These are phyloP conservation scores for Amphirosellinia nigrospora DNA, from an alignment of 495 filamentous ascomycete species.

Conservation along the genomic window DNA sequence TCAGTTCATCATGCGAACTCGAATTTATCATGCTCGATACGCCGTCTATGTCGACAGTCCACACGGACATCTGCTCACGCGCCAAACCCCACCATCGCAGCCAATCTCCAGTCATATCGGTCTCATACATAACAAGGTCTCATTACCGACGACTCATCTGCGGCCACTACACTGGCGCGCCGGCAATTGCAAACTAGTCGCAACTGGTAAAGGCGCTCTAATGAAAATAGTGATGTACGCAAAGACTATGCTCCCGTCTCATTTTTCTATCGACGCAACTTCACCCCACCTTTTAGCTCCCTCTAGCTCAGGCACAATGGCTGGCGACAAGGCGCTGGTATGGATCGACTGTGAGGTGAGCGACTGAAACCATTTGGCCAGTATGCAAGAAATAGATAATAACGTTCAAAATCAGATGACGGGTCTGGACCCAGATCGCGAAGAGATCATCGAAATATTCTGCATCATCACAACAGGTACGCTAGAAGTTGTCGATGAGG, in stretches of 20 bases:
- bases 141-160: neutral
- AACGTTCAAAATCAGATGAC: slow-evolving; percentile 75
- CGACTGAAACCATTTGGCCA: neutral
- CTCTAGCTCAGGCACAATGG: slow-evolving; percentile 19
- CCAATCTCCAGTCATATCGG: too few relatives aligned
- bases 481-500: slow-evolving; percentile 74
- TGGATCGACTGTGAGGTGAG: slow-evolving; percentile 83
- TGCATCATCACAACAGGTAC: slow-evolving; percentile 88
- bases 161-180: neutral
- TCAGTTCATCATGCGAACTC: too few relatives aligned
- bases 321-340: slow-evolving; percentile 63
- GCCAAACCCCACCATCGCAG: too few relatives aligned
- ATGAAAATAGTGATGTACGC: neutral
- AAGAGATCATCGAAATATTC: slow-evolving; percentile 89
- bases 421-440: slow-evolving; percentile 76
- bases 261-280: slow-evolving; percentile 8
- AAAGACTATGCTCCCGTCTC: neutral
- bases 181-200: neutral
- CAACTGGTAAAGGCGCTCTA: neutral
- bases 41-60: too few relatives aligned
- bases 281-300: neutral
- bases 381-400: neutral
- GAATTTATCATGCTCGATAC: too few relatives aligned
- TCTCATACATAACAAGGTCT: too few relatives aligned
- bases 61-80: too few relatives aligned